These are phyloP conservation scores for Aspergillus viridinutans DNA, from an alignment of 2,329 filamentous ascomycete genomes.

Conservation along the genomic window DNA sequence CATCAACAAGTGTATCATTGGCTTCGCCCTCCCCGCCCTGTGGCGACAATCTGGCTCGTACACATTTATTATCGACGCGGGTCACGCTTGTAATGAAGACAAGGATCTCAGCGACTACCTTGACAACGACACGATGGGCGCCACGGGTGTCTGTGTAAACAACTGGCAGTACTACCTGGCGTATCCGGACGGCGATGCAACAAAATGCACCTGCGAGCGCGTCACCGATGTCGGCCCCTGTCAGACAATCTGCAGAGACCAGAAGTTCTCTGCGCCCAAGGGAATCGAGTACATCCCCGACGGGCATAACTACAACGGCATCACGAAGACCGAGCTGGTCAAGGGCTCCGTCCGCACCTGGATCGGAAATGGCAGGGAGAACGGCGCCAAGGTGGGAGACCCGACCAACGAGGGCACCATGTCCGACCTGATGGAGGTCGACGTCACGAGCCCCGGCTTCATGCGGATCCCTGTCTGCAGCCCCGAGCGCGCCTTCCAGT, in stretches of 20 bases:
- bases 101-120: conserved; percentile 1
- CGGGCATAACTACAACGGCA: neutral
- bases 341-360: conserved; percentile 9
- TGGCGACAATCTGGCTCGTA: conserved; percentile 6
- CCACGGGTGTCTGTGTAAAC: conserved; percentile 2
- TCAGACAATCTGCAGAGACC: neutral
- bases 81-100: conserved; percentile 6
- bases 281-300: neutral
- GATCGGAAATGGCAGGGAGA: conserved; percentile 28
- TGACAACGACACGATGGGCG: conserved; percentile 2
- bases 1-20: conserved; percentile 2
- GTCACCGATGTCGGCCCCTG: neutral
- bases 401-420: conserved; percentile 18
- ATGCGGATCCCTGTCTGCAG: conserved; percentile 39
- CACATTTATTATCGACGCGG: conserved; percentile 9
- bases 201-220: conserved; percentile 13
- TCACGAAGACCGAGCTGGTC: conserved; percentile 5
- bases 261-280: conserved; percentile 4
- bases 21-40: conserved; percentile 7
- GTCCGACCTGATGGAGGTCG: conserved; percentile 19
- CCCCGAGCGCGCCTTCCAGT: conserved; percentile 27
- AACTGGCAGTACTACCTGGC: conserved; percentile 10
- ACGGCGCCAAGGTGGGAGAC: conserved; percentile 24
- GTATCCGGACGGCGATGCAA: conserved; percentile 9
- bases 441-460: conserved; percentile 35